Evolutionary conservation across 2,329 filamentous ascomycete species (phyloP).

Genomic region (Fusarium sp.): DNA sequence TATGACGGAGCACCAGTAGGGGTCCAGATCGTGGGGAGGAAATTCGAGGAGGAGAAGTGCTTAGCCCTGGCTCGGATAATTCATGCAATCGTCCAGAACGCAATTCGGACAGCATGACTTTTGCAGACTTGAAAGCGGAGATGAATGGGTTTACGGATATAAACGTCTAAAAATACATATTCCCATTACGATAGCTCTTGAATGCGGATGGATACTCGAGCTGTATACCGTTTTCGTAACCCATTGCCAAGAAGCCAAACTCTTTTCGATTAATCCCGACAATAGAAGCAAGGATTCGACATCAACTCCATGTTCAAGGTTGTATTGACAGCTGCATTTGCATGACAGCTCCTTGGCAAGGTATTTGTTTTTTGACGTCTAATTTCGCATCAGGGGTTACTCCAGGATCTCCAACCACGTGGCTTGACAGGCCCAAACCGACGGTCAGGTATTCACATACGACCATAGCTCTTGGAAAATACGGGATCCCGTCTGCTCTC

Average conservation of each 20-base stretch:
- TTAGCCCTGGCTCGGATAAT: slow-evolving; percentile 18
- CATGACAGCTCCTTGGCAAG: not conserved
- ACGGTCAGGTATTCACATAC: not conserved
- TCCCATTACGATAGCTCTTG: not conserved
- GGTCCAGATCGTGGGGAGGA: slow-evolving; percentile 26
- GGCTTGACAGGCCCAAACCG: not conserved
- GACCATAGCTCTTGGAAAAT: slow-evolving; percentile 9
- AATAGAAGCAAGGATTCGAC: not conserved
- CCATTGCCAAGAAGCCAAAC: not conserved
- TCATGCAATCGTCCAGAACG: not conserved
- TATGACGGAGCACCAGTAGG: slow-evolving; percentile 34
- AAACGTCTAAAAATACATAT: not conserved
- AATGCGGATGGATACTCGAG: not conserved
- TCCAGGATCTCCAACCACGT: not conserved
- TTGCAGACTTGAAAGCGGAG: not conserved
- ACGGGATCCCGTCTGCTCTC: not conserved
- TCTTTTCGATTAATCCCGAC: not conserved
- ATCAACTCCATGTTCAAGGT: not conserved
- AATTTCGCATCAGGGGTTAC: not conserved
- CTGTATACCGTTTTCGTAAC: not conserved
- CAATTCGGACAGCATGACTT: not conserved
- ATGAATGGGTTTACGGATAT: not conserved
- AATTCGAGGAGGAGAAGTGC: slow-evolving; percentile 39
- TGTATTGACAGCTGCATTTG: not conserved
- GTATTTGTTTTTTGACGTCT: not conserved